Evolutionary conservation across 2,329 filamentous ascomycete genomes (phyloP), one percentile per base, ranked within the genome.

Genomic region (Chaetomium globosum): DNA sequence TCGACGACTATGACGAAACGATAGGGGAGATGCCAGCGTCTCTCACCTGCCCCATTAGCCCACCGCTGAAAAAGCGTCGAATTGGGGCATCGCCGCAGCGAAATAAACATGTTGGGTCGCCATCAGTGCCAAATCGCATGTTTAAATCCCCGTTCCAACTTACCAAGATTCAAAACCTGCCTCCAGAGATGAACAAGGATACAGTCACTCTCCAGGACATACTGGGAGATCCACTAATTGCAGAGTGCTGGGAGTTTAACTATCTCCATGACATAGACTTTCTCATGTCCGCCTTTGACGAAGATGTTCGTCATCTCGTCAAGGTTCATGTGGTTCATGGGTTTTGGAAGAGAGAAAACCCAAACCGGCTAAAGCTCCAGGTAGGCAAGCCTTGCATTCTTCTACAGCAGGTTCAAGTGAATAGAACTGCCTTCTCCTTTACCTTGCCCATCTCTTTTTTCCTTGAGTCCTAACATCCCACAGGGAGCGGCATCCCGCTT

Each of bases 211-310:
- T 95, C 10, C 77, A 79, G 4, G 89, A 92, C 65, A 81, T 96
- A 6, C 81, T 96, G 1, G 86, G 89, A 0, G 87, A 93, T 73
- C 89, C 90, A 0, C 80, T 92, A 67, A 91, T 95, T 62, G 83
- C 84, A 48, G 86, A 90, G 72, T 86, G 85, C 68, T 91, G 88
- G 88, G 82, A 88, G 62, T 91, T 91, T 75, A 90, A 91, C 72
- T 90, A 80, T 62, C 73, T 90, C 1, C 85, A 89, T 67, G 84
- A 90, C 69, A 75, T 88, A 13, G 76, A 79, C 51, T 88, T 86
- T 66, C 71, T 87, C 26, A 80, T 87, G 78, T 71, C 75, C 28
- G 80, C 83, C 4, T 82, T 88, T 61, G 83, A 87, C 67, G 70
- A 76, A 7, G 83, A 85, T 63, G 81, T 80, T 2, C 79, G 79